Conservation (phyloP, 2,329 filamentous ascomycete species). For the Myriosclerotinia scirpicola region DNA sequence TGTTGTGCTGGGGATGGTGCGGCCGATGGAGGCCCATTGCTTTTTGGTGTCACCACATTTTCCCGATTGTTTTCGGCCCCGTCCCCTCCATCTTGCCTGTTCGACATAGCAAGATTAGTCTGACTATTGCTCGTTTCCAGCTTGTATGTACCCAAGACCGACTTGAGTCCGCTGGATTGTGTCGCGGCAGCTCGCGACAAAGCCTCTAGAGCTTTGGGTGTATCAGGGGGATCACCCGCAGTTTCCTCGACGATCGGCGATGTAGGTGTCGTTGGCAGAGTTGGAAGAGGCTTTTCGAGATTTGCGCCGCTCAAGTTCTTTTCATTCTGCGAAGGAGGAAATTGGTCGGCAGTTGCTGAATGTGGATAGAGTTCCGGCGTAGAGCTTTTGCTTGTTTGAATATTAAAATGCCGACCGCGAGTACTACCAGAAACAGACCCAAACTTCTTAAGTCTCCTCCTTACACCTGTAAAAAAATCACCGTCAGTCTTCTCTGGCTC, state of each 20-base stretch:
- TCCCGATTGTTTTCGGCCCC: conserved; percentile 43
- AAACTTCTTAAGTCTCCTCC: conserved; percentile 38
- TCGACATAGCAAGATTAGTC: conserved; percentile 46
- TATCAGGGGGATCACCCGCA: conserved; percentile 33
- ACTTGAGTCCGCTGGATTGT: conserved; percentile 33
- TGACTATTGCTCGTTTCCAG: conserved; percentile 45
- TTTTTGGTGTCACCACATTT: conserved; percentile 53
- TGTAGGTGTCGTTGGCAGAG: conserved; percentile 35
- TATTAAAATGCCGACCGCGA: conserved; percentile 32
- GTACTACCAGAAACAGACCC: conserved; percentile 37
- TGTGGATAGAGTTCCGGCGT: conserved; percentile 25
- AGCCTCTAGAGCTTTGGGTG: conserved; percentile 29
- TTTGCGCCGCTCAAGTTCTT: conserved; percentile 34
- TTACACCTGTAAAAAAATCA: conserved; percentile 38
- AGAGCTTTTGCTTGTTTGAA: conserved; percentile 29
- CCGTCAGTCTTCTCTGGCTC: conserved; percentile 27
- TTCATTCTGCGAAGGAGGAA: conserved; percentile 22
- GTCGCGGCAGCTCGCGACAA: conserved; percentile 35
- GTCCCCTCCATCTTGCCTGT: conserved; percentile 49
- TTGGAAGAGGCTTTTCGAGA: conserved; percentile 40
- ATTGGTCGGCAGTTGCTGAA: conserved; percentile 26
- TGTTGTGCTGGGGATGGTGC: conserved; percentile 57
- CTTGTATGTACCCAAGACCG: conserved; percentile 15
- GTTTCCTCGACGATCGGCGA: conserved; percentile 27
- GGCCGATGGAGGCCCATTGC: conserved; percentile 54